A percentile compares a stretch with the other conserved stretches of the same genome.
Conservation (phyloP, 2,329 filamentous ascomycete genomes). For the Apiospora pterosperma region DNA sequence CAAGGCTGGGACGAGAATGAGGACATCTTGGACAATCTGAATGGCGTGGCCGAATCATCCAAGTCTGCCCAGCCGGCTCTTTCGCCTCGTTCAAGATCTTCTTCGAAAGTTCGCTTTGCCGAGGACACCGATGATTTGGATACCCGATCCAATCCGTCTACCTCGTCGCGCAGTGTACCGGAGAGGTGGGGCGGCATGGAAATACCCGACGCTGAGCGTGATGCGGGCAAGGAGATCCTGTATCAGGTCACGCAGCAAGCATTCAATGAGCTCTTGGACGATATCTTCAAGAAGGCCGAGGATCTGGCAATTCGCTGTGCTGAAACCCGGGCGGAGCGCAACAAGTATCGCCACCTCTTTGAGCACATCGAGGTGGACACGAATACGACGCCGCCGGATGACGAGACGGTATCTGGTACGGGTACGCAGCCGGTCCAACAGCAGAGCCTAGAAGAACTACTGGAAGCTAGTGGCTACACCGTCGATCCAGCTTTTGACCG, state of each 20-base stretch:
- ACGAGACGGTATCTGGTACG: constrained; percentile 3
- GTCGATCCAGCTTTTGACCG: constrained; percentile 24
- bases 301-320: constrained; percentile 68
- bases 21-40: constrained; percentile 45
- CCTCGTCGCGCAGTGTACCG: constrained; percentile 67
- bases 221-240: constrained; percentile 82
- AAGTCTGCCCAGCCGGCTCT: constrained; percentile 36
- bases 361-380: constrained; percentile 35
- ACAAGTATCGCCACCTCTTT: constrained; percentile 50
- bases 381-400: constrained; percentile 10
- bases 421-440: constrained; percentile 19
- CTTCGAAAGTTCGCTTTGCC: constrained; percentile 75
- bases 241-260: constrained; percentile 91
- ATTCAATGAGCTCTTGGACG: constrained; percentile 87
- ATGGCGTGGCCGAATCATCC: constrained; percentile 38
- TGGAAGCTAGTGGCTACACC: constrained; percentile 42
- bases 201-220: constrained; percentile 74
- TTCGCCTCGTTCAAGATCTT: constrained; percentile 64
- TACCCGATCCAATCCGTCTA: constrained; percentile 66
- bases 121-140: constrained; percentile 70
- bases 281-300: constrained; percentile 79
- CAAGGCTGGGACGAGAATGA: constrained; percentile 61
- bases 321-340: constrained; percentile 58
- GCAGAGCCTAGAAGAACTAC: constrained; percentile 35
- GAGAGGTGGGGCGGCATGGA: constrained; percentile 77